phyloP scores from a whole-genome alignment of 75 land plant genomes.

The Cryptomeria japonica region DNA sequence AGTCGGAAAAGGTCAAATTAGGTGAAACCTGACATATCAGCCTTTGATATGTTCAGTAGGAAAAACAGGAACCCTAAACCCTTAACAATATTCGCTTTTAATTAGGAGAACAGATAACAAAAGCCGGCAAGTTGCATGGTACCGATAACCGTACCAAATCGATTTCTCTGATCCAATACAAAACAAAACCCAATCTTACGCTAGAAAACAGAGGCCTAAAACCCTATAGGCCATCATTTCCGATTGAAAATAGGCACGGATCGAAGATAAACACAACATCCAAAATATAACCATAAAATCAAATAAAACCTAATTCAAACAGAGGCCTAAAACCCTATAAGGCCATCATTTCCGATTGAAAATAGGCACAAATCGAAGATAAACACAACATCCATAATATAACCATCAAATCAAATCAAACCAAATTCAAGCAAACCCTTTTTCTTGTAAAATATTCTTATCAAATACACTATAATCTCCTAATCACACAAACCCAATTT shows the following conservation, averaged over 20 bases:
- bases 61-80: too few relatives aligned
- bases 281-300: not conserved
- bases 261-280: too few relatives aligned
- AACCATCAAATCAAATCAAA: not conserved
- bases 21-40: too few relatives aligned
- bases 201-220: not conserved
- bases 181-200: not conserved
- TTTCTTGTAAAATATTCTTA: too few relatives aligned
- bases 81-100: too few relatives aligned
- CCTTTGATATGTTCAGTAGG: too few relatives aligned
- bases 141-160: not conserved
- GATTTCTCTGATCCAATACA: not conserved
- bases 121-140: not conserved
- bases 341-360: not conserved
- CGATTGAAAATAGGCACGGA: too few relatives aligned
- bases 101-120: too few relatives aligned
- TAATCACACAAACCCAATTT: not conserved
- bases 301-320: not conserved
- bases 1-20: not conserved
- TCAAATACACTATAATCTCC: too few relatives aligned
- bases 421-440: too few relatives aligned
- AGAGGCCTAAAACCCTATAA: not conserved
- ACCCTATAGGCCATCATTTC: not conserved
- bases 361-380: too few relatives aligned
- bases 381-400: not conserved